These are phyloP conservation scores for Ilyonectria sp. DNA, from an alignment of 2,329 filamentous ascomycete genomes.

Conservation along the genomic window DNA sequence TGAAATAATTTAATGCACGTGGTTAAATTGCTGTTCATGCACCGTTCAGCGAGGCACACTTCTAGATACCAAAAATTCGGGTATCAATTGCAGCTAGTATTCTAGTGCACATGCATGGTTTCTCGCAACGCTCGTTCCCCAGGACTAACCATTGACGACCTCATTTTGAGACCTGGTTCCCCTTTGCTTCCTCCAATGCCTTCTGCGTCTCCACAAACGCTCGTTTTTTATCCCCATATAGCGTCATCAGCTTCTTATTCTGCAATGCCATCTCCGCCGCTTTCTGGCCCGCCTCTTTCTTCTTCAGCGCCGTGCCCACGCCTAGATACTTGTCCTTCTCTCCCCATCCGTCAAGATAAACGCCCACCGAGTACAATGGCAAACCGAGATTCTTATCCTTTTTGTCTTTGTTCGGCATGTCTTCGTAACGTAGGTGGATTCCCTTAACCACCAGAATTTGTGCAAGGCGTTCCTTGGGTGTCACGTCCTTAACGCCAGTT, in stretches of 20 bases:
- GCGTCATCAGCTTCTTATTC: conserved; percentile 75
- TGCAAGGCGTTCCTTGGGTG: conserved; percentile 52
- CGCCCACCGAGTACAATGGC: conserved; percentile 73
- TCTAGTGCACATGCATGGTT: background rate
- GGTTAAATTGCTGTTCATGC: conserved; percentile 24
- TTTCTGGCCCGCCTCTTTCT: conserved; percentile 78
- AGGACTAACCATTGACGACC: background rate
- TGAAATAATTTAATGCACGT: background rate
- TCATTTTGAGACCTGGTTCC: background rate
- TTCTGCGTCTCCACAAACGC: conserved; percentile 55
- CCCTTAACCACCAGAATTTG: conserved; percentile 67
- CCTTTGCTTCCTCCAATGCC: conserved; percentile 35
- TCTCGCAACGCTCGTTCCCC: background rate
- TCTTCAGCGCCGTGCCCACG: conserved; percentile 74
- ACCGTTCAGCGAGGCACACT: background rate
- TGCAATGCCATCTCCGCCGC: conserved; percentile 76
- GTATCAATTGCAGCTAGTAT: conserved; percentile 15
- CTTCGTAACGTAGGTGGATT: conserved; percentile 73
- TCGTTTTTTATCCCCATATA: conserved; percentile 64
- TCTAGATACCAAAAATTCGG: background rate
- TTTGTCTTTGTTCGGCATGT: conserved; percentile 64
- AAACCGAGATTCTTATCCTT: conserved; percentile 69
- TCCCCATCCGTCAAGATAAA: conserved; percentile 79
- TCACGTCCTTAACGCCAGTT: conserved; percentile 17
- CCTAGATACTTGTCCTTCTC: conserved; percentile 75